These are phyloP conservation scores for Coprinellus micaceus DNA, from an alignment of 768 basidiomycete species.

Conservation along the genomic window DNA sequence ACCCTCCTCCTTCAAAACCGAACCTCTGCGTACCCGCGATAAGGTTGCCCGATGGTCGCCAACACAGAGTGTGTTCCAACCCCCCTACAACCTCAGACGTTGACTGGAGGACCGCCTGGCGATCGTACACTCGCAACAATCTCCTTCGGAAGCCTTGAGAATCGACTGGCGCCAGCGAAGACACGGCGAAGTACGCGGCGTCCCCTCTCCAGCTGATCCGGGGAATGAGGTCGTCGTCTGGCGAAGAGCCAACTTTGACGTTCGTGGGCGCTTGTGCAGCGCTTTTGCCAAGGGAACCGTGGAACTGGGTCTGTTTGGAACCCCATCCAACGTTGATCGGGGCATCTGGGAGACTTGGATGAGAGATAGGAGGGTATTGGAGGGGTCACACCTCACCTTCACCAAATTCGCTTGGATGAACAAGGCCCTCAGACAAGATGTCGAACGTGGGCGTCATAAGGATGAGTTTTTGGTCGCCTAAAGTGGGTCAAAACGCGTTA, in stretches of 20 bases:
- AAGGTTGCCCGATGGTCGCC: constrained; percentile 87
- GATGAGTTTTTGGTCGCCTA: constrained; percentile 75
- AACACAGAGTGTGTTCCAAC: constrained; percentile 72
- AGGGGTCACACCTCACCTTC: constrained; percentile 51
- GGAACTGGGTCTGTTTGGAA: constrained; percentile 94
- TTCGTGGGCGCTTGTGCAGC: constrained; percentile 57
- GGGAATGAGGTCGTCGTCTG: constrained; percentile 67
- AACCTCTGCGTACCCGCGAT: constrained; percentile 81
- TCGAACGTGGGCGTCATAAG: constrained; percentile 90
- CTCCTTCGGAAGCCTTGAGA: constrained; percentile 36
- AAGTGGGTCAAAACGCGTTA: neutral
- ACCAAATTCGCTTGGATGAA: constrained; percentile 78
- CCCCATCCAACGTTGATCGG: constrained; percentile 99
- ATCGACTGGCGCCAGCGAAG: constrained; percentile 52
- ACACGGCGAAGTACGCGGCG: constrained; percentile 83
- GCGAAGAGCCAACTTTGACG: constrained; percentile 46
- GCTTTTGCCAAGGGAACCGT: constrained; percentile 88
- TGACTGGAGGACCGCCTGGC: constrained; percentile 69
- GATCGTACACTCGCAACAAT: constrained; percentile 69
- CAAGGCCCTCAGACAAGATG: constrained; percentile 71
- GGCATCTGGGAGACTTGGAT: constrained; percentile 48
- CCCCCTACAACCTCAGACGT: constrained; percentile 84
- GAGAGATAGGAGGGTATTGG: neutral
- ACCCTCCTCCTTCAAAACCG: constrained; percentile 63
- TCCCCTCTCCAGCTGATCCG: constrained; percentile 94